Evolutionary conservation across 495 filamentous ascomycete species (phyloP).

Genomic region (Neurospora discreta): DNA sequence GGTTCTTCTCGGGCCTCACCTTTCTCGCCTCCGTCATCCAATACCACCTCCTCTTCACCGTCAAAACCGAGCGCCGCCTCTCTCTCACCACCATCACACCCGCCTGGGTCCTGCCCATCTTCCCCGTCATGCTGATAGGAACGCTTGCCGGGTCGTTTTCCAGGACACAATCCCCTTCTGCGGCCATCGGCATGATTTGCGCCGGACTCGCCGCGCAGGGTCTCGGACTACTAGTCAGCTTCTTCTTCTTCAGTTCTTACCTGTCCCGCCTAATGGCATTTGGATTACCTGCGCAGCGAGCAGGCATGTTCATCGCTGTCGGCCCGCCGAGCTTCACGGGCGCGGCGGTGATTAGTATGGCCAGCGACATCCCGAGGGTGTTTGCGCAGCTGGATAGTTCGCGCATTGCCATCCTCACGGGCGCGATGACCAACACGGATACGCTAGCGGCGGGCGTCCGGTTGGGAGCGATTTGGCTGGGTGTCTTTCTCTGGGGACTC

Average conservation of each 20-base stretch:
- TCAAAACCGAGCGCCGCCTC: constrained; percentile 21
- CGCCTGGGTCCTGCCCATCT: constrained; percentile 46
- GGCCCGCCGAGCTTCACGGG: constrained; percentile 58
- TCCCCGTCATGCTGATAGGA: constrained; percentile 43
- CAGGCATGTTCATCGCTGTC: constrained; percentile 64
- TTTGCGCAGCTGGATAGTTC: not conserved
- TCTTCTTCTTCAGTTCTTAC: constrained; percentile 47
- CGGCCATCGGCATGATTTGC: constrained; percentile 33
- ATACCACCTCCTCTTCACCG: constrained; percentile 43
- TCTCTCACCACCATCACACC: constrained; percentile 36
- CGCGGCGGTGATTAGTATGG: constrained; percentile 58
- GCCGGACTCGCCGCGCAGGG: constrained; percentile 42
- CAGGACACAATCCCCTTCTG: constrained; percentile 17
- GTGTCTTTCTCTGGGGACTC: constrained; percentile 58
- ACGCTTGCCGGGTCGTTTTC: constrained; percentile 33
- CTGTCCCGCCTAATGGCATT: too few relatives aligned
- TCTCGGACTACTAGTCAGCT: constrained; percentile 36
- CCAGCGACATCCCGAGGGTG: constrained; percentile 29
- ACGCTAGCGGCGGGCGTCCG: constrained; percentile 28
- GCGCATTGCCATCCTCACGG: not conserved
- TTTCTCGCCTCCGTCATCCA: constrained; percentile 35
- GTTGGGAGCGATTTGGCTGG: constrained; percentile 38
- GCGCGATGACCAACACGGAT: not conserved
- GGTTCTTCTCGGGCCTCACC: constrained; percentile 37
- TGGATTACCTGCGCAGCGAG: too few relatives aligned